Evolutionary conservation across 306 rosid genomes (phyloP).

Genomic region (Vigna radiata): DNA sequence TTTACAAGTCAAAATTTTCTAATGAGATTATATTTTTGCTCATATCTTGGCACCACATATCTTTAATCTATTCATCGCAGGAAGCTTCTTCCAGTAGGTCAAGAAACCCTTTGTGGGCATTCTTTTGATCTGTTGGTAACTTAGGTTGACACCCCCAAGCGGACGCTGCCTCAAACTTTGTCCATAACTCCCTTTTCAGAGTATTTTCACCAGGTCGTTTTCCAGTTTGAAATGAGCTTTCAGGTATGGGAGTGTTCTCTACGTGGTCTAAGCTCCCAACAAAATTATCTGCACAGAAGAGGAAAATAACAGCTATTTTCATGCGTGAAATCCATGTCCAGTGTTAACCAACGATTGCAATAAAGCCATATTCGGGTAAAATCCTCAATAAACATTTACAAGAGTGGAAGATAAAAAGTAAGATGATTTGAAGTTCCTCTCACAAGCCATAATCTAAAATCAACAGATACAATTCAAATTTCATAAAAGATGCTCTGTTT

Average conservation of each 20-base stretch:
- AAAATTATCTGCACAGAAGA: conserved; percentile 48
- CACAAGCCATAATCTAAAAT: not conserved
- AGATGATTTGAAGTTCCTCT: not conserved
- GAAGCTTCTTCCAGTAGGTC: conserved; percentile 89
- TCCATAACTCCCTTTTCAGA: conserved; percentile 89
- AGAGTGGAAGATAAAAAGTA: not conserved
- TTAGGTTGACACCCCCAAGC: conserved; percentile 45
- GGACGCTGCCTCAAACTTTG: conserved; percentile 87
- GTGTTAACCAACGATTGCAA: conserved; percentile 2
- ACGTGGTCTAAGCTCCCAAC: conserved; percentile 46
- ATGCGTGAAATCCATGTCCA: conserved; percentile 28
- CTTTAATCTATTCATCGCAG: conserved; percentile 51
- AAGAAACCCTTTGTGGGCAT: conserved; percentile 69
- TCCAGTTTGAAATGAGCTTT: conserved; percentile 59
- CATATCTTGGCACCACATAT: conserved; percentile 7
- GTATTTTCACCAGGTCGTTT: conserved; percentile 89
- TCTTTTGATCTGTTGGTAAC: conserved; percentile 32
- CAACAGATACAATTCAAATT: not conserved
- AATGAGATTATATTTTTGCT: conserved; percentile 36
- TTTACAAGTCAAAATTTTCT: conserved; percentile 46
- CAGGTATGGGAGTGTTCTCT: conserved; percentile 70
- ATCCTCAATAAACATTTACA: not conserved
- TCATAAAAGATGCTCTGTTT: not conserved
- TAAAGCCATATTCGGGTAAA: not conserved
- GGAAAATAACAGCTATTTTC: conserved; percentile 9